Evolutionary conservation across 2,329 filamentous ascomycete genomes (phyloP).

Genomic region (Capronia epimyces): DNA sequence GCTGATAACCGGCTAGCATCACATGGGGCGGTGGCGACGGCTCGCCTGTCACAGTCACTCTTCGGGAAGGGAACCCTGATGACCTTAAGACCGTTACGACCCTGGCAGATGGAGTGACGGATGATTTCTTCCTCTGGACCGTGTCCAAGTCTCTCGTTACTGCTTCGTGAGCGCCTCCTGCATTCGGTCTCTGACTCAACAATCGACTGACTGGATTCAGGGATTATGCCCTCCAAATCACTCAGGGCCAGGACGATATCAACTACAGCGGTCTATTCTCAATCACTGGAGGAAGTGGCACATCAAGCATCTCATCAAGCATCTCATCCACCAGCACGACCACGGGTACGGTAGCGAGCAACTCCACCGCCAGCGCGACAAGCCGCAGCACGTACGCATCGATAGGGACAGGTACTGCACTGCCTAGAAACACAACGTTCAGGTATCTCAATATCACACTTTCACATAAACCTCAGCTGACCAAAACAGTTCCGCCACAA

Average conservation of each 20-base stretch:
- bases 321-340: slow-evolving; percentile 15
- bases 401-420: slow-evolving; percentile 54
- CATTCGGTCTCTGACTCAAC: slow-evolving; percentile 22
- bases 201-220: slow-evolving; percentile 5
- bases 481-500: slow-evolving; percentile 22
- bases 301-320: slow-evolving; percentile 19
- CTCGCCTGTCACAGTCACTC: slow-evolving; percentile 47
- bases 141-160: slow-evolving; percentile 13
- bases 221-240: slow-evolving; percentile 57
- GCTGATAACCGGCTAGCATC: slow-evolving; percentile 37
- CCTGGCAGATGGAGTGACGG: slow-evolving; percentile 34
- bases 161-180: slow-evolving; percentile 40
- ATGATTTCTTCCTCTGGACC: slow-evolving; percentile 22
- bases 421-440: slow-evolving; percentile 48
- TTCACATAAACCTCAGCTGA: neutral
- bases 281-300: slow-evolving; percentile 37
- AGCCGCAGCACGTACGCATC: slow-evolving; percentile 16
- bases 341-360: slow-evolving; percentile 19
- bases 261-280: slow-evolving; percentile 55
- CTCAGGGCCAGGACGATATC: slow-evolving; percentile 42
- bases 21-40: slow-evolving; percentile 45
- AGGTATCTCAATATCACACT: slow-evolving; percentile 10
- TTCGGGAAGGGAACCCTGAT: slow-evolving; percentile 48
- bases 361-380: slow-evolving; percentile 18
- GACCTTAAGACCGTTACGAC: slow-evolving; percentile 49